These are phyloP conservation scores for Lyophyllum decastes DNA, from an alignment of 768 basidiomycete genomes.

Conservation along the genomic window DNA sequence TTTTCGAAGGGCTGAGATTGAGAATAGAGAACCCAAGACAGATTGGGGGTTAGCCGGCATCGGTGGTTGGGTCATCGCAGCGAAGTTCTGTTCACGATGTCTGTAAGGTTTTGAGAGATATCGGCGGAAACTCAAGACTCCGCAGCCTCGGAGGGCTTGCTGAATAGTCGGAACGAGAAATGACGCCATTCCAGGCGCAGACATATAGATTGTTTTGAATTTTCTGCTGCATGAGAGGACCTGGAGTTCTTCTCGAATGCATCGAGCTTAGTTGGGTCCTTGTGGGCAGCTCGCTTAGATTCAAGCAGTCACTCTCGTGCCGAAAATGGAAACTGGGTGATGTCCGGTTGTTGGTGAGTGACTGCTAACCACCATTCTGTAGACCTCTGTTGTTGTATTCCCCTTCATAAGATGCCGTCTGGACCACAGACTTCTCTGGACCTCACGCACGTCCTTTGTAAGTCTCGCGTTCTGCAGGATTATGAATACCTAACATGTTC, in stretches of 20 bases:
- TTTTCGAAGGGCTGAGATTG: slow-evolving; percentile 47
- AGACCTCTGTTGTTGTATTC: not conserved
- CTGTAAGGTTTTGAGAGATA: slow-evolving; percentile 28
- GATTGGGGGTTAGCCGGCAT: slow-evolving; percentile 13
- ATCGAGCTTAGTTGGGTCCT: too few relatives aligned
- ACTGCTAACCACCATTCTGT: not conserved
- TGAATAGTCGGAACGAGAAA: slow-evolving; percentile 12
- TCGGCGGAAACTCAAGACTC: not conserved
- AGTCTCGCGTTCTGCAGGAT: not conserved
- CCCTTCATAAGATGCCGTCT: not conserved
- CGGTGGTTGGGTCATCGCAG: not conserved
- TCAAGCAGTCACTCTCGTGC: too few relatives aligned
- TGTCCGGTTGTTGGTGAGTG: too few relatives aligned
- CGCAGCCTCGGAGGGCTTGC: slow-evolving; percentile 49
- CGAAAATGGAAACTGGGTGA: not conserved
- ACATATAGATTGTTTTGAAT: not conserved
- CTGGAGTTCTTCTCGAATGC: not conserved
- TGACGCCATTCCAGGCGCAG: slow-evolving; percentile 4
- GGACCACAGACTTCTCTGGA: slow-evolving; percentile 46
- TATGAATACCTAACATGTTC: not conserved
- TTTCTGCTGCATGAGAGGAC: too few relatives aligned
- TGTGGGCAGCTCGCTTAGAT: too few relatives aligned
- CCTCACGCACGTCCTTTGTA: slow-evolving; percentile 70
- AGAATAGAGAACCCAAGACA: slow-evolving; percentile 25
- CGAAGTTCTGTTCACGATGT: slow-evolving; percentile 38